These are phyloP conservation scores for Calocybe gambosa DNA, from an alignment of 1,284 basidiomycete species.

Conservation along the genomic window DNA sequence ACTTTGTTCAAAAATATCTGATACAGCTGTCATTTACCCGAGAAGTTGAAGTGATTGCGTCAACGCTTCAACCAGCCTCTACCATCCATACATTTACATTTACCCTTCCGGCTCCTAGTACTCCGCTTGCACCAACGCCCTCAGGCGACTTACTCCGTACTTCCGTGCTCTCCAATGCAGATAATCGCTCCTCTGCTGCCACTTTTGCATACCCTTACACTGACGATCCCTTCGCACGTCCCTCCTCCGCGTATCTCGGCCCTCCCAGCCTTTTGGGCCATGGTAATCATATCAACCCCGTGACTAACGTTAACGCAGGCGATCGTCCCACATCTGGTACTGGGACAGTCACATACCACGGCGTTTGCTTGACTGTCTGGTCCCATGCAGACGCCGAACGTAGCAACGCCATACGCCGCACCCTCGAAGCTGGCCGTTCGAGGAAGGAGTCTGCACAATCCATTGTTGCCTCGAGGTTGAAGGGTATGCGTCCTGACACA, in stretches of 20 bases:
- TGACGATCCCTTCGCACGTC: constrained; percentile 69
- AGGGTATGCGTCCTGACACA: constrained; percentile 52
- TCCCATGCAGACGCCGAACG: constrained; percentile 87
- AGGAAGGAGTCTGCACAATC: constrained; percentile 77
- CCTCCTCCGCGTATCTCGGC: constrained; percentile 72
- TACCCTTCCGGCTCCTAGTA: constrained; percentile 65
- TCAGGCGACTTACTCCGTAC: constrained; percentile 68
- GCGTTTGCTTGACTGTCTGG: constrained; percentile 90
- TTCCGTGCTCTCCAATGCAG: constrained; percentile 57
- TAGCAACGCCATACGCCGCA: constrained; percentile 73
- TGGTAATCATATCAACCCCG: constrained; percentile 34
- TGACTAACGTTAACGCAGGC: constrained; percentile 29
- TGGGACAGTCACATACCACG: constrained; percentile 73
- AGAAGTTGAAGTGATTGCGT: constrained; percentile 92
- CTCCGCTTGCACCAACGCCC: constrained; percentile 60
- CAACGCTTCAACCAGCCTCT: constrained; percentile 84
- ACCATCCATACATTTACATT: constrained; percentile 94
- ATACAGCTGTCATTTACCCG: constrained; percentile 77
- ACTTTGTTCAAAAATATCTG: background rate
- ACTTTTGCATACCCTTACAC: constrained; percentile 65
- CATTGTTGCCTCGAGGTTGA: constrained; percentile 58
- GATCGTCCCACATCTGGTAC: constrained; percentile 33
- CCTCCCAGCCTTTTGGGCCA: constrained; percentile 55
- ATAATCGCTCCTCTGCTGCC: constrained; percentile 54
- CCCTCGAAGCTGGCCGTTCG: constrained; percentile 68